Evolutionary conservation across 352 stramenopile species (phyloP), one percentile per base, ranked within the genome.

Genomic region (Pythium folliculosum): DNA sequence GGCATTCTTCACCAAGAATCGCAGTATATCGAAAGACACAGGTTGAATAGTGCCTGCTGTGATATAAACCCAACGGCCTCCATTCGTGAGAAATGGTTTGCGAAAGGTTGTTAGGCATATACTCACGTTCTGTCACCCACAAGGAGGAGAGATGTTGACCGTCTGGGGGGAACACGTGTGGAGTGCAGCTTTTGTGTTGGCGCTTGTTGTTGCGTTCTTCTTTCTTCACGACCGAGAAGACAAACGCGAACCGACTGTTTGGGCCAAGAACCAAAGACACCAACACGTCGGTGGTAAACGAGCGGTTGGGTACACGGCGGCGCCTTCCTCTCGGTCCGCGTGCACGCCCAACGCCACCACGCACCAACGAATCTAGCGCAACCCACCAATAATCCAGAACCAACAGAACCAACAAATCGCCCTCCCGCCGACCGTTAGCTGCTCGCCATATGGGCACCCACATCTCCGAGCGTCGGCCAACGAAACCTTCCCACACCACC

Each of bases 321-420:
- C 3, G 37, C 37, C 9, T 32, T 32, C 27, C 40, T 47, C n/a
- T 47, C 40, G 27, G 5, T 47, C 40, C 40, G 17, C 10, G 40
- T n/a, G 17, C 4, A 47, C 40, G 17, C 40, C 14, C 13, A 47
- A 47, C 22, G 48, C 14, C 48, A 5, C 22, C 48, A 53, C 32
- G 10, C 48, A 2, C 48, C 52, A 59, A 32, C 27, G 27, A 32
- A 32, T 32, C 27, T 5, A 5, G 27, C 27, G 27, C 27, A 32
- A 32, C 27, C 27, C 27, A 32, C 27, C 27, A 32, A 32, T 32
- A 32, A 32, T 32, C 27, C 51, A 59, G 44, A 13, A 57, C 52
- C 52, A 59, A 59, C 51, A 45, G 22, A 40, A 54, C 51, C 51
- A 59, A 45, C 19, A 25, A 56, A 56, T 32, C 5, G 5, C 19